Conservation (phyloP, 345 rosid genomes). For the Anastatica hierochuntica region DNA sequence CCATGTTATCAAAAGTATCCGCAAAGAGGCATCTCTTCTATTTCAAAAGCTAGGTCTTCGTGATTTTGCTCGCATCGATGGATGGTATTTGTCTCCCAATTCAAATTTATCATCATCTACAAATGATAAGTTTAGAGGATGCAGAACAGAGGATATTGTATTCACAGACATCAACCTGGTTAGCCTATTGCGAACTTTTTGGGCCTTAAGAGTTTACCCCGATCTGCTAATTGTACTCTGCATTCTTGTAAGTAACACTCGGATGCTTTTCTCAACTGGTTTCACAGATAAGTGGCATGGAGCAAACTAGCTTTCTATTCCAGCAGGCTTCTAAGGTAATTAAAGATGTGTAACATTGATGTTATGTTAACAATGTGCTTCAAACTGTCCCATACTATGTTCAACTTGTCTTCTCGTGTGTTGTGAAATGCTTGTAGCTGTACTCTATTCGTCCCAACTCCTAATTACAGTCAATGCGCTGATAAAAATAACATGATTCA, state of each 20-base stretch:
- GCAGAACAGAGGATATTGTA: conserved; percentile 38
- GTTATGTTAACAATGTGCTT: not conserved
- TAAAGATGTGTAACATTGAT: conserved; percentile 3
- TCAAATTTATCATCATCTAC: conserved; percentile 31
- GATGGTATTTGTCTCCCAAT: conserved; percentile 76
- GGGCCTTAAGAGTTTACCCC: not conserved
- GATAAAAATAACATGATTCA: too few species aligned
- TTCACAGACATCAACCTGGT: conserved; percentile 94
- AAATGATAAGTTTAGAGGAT: conserved; percentile 35
- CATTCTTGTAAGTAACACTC: not conserved
- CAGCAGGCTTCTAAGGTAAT: conserved; percentile 96
- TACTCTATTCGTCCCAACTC: too few species aligned
- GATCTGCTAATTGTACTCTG: not conserved
- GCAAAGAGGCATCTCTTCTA: conserved; percentile 73
- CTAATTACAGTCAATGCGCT: too few species aligned
- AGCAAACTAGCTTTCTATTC: conserved; percentile 92
- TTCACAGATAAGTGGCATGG: conserved; percentile 94
- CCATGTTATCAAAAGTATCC: conserved; percentile 55
- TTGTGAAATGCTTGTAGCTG: too few species aligned
- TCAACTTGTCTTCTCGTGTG: not conserved
- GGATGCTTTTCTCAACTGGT: conserved; percentile 5
- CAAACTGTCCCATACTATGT: not conserved
- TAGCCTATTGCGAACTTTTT: conserved; percentile 18
- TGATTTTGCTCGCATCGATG: conserved; percentile 94
- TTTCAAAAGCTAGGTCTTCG: conserved; percentile 64